Base-by-base conservation (phyloP, 2,329 filamentous ascomycete species). In the Xylogone sp. region DNA sequence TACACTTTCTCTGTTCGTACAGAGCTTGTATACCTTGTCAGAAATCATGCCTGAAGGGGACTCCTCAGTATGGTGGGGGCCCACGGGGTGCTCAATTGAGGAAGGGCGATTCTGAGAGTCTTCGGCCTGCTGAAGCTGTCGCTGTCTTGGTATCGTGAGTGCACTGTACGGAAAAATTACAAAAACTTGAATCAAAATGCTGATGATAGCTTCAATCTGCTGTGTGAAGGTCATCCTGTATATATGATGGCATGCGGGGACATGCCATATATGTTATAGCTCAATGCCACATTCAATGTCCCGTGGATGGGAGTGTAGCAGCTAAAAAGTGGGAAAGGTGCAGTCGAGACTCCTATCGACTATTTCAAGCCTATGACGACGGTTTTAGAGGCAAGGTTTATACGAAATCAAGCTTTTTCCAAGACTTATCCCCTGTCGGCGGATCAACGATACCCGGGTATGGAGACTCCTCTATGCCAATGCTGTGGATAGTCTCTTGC, bases 1-100 rank as follows among this genome's bases (percentile, higher is more conserved):
- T n/a, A 88, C 79, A 18, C 76, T 85, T 29, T 77, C 69, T 16
- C 65, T 57, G 12, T 68, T 72, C 22, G 71, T 75, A 62, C 83
- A 86, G 9, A 84, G 67, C 21, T 74, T 66, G 53, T 75, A 70
- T 8, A 85, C 66, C 12, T 69, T 68, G 18, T 77, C 70, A 7
- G 73, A 69, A 29, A 81, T 65, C 58, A 71, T 73, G 21, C 49
- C 55, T 3, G 44, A 47, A 16, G 62, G 57, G 16, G 53, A 53
- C 8, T 18, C 51, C 42, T 19, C 51, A 42, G 47, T 31, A 31
- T 27, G 12, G 48, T 27, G 2, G 46, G 44, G 21, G 45, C 48
- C 43, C 19, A 53, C 42, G 50, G 50, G 50, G 18, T 20, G 45
- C 42, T 45, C 19, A 7, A 51, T 31, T 12, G 44, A 46, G 22